These are phyloP conservation scores for Fraxinus platypoda DNA, from an alignment of 305 asterid species.

Conservation along the genomic window DNA sequence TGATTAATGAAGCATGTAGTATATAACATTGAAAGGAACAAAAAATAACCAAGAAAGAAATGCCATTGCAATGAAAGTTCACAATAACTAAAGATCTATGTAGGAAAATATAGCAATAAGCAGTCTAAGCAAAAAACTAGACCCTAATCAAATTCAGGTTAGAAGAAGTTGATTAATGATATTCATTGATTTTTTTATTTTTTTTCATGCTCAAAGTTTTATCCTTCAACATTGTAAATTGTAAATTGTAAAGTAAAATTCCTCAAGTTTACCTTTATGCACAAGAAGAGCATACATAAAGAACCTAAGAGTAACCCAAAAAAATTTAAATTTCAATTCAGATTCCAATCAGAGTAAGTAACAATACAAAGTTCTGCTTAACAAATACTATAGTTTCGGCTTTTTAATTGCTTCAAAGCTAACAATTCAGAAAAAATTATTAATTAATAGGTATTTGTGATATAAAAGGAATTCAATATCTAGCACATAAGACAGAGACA, in stretches of 20 bases:
- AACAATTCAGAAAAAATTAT: background rate
- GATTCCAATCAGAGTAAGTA: background rate
- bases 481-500: background rate
- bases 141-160: background rate
- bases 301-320: slow-evolving; percentile 5
- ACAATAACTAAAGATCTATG: background rate
- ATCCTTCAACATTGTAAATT: background rate
- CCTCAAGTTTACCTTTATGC: background rate
- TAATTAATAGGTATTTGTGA: background rate
- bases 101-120: background rate
- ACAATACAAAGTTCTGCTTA: background rate
- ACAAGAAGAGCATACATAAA: background rate
- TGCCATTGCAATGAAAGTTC: background rate
- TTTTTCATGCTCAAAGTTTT: background rate
- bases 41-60: background rate
- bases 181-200: background rate
- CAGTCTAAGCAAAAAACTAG: background rate
- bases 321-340: background rate
- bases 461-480: background rate
- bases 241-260: background rate
- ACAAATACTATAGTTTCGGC: background rate
- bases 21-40: background rate
- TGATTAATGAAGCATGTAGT: background rate
- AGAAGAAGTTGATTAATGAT: slow-evolving; percentile 7
- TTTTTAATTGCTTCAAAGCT: background rate